phyloP scores from a whole-genome alignment of 2,329 filamentous ascomycete species.

The Myriosclerotinia duriaeana region DNA sequence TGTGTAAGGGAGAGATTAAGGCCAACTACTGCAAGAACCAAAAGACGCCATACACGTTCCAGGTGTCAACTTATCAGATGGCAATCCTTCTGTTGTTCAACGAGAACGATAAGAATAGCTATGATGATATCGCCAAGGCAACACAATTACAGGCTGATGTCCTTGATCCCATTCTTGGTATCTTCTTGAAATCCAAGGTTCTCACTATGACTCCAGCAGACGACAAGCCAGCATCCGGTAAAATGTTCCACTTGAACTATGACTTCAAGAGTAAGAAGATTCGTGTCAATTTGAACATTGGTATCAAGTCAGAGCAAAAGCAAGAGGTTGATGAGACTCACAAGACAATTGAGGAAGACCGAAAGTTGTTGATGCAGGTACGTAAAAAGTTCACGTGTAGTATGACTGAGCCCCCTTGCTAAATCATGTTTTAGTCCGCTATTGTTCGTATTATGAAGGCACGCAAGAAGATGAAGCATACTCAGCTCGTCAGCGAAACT shows the following conservation, averaged over 20 bases:
- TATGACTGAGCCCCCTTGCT: conserved; percentile 31
- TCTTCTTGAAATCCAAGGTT: conserved; percentile 92
- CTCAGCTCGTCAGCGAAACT: conserved; percentile 88
- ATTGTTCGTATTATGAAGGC: conserved; percentile 99
- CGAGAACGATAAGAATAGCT: conserved; percentile 78
- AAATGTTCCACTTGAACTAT: conserved; percentile 81
- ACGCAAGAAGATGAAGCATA: conserved; percentile 97
- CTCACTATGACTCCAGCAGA: conserved; percentile 69
- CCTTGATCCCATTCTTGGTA: conserved; percentile 79
- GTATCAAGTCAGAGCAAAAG: conserved; percentile 93
- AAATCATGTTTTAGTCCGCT: conserved; percentile 66
- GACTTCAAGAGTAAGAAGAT: conserved; percentile 99
- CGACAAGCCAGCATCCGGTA: conserved; percentile 74
- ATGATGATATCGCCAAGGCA: conserved; percentile 80
- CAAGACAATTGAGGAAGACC: conserved; percentile 98
- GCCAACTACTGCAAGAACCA: conserved; percentile 86
- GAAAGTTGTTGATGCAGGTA: conserved; percentile 95
- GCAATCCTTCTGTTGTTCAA: conserved; percentile 94
- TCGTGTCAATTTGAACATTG: conserved; percentile 92
- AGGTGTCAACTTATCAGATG: conserved; percentile 98
- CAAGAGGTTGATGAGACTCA: conserved; percentile 96
- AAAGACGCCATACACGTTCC: conserved; percentile 93
- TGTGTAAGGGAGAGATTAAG: conserved; percentile 96
- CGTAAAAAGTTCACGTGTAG: conserved; percentile 42
- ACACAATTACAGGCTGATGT: conserved; percentile 80